Base-by-base conservation (phyloP, 1,284 basidiomycete species). In the Malassezia vespertilionis region DNA sequence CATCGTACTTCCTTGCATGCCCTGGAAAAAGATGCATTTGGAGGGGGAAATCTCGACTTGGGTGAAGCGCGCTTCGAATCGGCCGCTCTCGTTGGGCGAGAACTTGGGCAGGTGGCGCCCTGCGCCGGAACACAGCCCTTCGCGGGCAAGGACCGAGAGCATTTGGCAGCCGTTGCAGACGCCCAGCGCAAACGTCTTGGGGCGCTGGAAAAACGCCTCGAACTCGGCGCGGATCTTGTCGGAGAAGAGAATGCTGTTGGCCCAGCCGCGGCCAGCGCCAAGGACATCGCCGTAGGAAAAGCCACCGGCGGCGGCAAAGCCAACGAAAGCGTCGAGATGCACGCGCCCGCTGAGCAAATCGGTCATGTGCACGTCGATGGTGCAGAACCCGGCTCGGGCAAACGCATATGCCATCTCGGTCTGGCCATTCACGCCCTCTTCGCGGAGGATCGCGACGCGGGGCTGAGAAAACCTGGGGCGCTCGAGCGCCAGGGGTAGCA, bases 161-260 rank as follows among this genome's bases (percentile, higher is more conserved):
- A 96, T 87, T 73, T 99, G 91, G 72, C 91, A 97, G 5, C 91
- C 91, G 69, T 99, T 99, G 76, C 93, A 99, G 22, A 99, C 88
- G 18, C 83, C 93, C 18, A 99, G 77, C 0, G 86, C 80, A 70
- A 96, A 97, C 0, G 86, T 87, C 63, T 83, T 77, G 14, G 78
- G 72, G 33, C 86, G 58, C 21, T 53, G 77, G 35, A 76, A 71
- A 78, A 96, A 97, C 11, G 72, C 72, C 9, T 75, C 67, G 71
- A 97, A 95, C 67, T 89, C 82, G 24, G 71, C 73, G 23, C 84
- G 77, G 2, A 86, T 85, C 2, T 71, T 75, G 23, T 77, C 74
- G 72, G 95, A 83, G 38, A 93, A 79, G 23, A 93, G 77, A 22
- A 89, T 83, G 14, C 88, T 89, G 69, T 90, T 82, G 5, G 91